Evolutionary conservation across 345 rosid species (phyloP), one percentile per base, ranked within the genome.

Genomic region (Sisymbrium altissimum): DNA sequence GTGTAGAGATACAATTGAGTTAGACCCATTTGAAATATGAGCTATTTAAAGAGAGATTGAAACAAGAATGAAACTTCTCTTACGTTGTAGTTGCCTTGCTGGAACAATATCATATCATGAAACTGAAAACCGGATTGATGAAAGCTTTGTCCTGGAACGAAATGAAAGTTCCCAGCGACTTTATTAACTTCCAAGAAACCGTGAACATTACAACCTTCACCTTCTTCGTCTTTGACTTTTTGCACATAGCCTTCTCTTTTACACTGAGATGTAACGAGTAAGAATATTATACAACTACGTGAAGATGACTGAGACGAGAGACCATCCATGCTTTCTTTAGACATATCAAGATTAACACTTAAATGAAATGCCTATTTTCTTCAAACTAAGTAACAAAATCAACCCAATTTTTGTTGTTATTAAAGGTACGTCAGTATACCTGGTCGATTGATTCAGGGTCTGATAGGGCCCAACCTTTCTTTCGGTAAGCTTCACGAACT

Each of bases 81-180:
- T 79, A 93, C 96, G 81, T 93, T 93, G 78, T 84, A 91, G 67
- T 72, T 85, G 64, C 89, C 97, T 36, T 76, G 83, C 71, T 86
- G 94, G 72, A 86, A 73, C 60, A 87, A 81, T 54, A 91, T 65
- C 84, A 91, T 76, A 81, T 91, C 93, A 45, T 83, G 87, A 35
- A 91, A 66, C 35, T 85, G 83, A 73, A 93, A 64, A 79, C 81
- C 87, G 38, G 98, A 82, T 19, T 86, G 91, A 54, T 86, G 96
- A 74, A 94, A 91, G 81, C 94, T 86, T 82, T 88, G 86, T 46
- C 93, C 95, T 46, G 92, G 85, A 56, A 88, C 79, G 71, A 94
- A 91, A 79, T 91, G 96, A 68, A 89, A 91, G 77, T 83, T 89
- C 76, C 95, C 97, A 75, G 98, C 97, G 66, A 93, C 96, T 77